Evolutionary conservation across 805 yeast species (phyloP), one percentile per base, ranked within the genome.

Genomic region (Saccharomyces mikatae): DNA sequence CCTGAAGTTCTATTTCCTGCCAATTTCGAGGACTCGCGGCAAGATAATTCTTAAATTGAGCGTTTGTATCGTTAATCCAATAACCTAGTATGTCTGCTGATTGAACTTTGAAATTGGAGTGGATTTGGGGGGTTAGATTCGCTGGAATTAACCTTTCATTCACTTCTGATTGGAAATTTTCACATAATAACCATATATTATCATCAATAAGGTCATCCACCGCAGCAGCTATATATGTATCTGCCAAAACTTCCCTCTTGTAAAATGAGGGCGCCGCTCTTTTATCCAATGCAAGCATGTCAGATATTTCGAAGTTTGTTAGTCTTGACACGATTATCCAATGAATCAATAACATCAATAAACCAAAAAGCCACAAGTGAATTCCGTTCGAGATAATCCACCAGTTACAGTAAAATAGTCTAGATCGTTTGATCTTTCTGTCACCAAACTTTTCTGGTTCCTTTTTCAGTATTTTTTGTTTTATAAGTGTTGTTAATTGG

Each of bases 361-460:
- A 31, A 3, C 56, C 13, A 9, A 60, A 51, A 22, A 54, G 21
- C 56, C 56, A 56, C 13, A 60, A 48, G 21, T 52, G 47, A 46
- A 46, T 50, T 0, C 61, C 59, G 26, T 52, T 55, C 11, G 60
- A 53, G 31, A 52, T 51, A n/a, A 60, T 50, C 63, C 63, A 60
- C 59, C 57, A 59, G 47, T 47, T 52, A 11, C 27, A 24, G 5
- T 49, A 32, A 10, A 53, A 21, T 11, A 48, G 47, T 13, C 47
- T 48, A 54, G 56, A 54, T 10, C 27, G 22, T 36, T 36, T 32
- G 10, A 27, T 27, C 9, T 49, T 51, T 13, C 17, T 27, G 13
- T 30, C 50, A 14, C 31, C 26, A 22, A 11, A 10, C 31, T 26
- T 17, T 31, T 47, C 21, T 6, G 30, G 17, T 22, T 28, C 26